Percentiles rank a stretch among this genome's conserved stretches.
These are phyloP conservation scores for Penicillium salamii DNA, from an alignment of 495 filamentous ascomycete species.

Conservation along the genomic window DNA sequence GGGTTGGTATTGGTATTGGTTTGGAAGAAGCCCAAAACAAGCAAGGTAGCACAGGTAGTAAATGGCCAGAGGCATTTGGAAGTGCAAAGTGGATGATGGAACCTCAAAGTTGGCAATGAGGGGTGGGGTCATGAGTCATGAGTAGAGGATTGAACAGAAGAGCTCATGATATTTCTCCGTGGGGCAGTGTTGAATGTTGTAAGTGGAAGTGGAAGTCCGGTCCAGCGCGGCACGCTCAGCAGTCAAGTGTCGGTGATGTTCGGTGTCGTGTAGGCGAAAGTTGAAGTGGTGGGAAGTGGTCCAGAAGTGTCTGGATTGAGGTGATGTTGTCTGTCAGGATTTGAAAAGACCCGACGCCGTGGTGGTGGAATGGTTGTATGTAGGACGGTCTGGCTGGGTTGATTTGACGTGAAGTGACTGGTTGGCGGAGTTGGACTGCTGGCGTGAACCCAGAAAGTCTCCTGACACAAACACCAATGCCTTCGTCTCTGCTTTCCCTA, in stretches of 20 bases:
- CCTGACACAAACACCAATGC: background rate
- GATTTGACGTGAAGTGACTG: too few relatives aligned
- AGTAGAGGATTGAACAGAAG: background rate
- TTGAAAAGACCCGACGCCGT: background rate
- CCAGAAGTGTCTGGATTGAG: too few relatives aligned
- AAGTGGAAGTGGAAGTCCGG: background rate
- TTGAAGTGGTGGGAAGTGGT: too few relatives aligned
- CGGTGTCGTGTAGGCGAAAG: background rate
- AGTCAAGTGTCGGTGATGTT: background rate
- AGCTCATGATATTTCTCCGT: background rate
- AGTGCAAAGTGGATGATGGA: background rate
- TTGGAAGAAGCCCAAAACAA: too few relatives aligned
- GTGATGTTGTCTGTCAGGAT: background rate
- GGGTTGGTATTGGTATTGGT: too few relatives aligned
- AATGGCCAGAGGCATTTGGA: background rate
- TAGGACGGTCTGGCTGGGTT: background rate
- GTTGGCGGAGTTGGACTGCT: background rate
- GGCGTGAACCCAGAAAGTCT: background rate
- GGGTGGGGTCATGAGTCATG: background rate
- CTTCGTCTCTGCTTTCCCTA: background rate
- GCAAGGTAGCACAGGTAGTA: background rate
- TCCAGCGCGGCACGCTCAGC: background rate
- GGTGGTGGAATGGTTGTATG: background rate
- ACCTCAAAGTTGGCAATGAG: background rate
- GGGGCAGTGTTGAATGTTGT: too few relatives aligned